A percentile compares a stretch with the other conserved stretches of the same genome.
Evolutionary conservation across 2,329 filamentous ascomycete species (phyloP).

Genomic region (Rhynchosporium graminicola): DNA sequence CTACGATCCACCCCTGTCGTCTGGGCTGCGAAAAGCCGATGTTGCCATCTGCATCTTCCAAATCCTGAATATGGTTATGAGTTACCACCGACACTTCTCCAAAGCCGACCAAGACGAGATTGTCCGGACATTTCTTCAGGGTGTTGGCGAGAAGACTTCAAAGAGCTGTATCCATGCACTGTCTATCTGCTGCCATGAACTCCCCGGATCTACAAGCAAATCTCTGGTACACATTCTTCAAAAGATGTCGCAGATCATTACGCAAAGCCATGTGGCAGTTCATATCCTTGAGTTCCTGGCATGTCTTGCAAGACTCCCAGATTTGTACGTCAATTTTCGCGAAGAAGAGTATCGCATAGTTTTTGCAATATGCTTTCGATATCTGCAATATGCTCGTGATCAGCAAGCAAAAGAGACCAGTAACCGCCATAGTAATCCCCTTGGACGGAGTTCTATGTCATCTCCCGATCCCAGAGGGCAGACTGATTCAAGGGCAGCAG

Average conservation of each 20-base stretch:
- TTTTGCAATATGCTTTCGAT: constrained; percentile 93
- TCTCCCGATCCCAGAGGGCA: constrained; percentile 40
- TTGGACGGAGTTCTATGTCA: constrained; percentile 31
- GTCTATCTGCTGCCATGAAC: constrained; percentile 91
- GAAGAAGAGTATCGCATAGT: constrained; percentile 92
- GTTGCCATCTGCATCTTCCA: constrained; percentile 89
- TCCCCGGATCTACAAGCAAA: constrained; percentile 84
- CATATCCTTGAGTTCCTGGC: constrained; percentile 97
- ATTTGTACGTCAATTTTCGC: constrained; percentile 84
- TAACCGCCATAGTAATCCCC: constrained; percentile 43
- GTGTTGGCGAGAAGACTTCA: constrained; percentile 84
- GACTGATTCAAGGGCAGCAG: constrained; percentile 46
- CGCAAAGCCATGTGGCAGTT: constrained; percentile 85
- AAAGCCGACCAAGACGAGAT: constrained; percentile 88
- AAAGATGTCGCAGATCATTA: constrained; percentile 95
- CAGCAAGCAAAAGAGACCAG: constrained; percentile 45
- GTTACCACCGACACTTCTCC: constrained; percentile 83
- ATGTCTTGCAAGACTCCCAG: constrained; percentile 78
- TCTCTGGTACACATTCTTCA: constrained; percentile 82
- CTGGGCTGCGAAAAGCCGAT: constrained; percentile 81
- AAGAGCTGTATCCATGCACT: constrained; percentile 94
- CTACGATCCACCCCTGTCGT: constrained; percentile 76
- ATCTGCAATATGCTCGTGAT: constrained; percentile 84
- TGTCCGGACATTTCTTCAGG: constrained; percentile 81
- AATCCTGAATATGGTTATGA: constrained; percentile 81